Evolutionary conservation across 139 green algal genomes (phyloP).

Genomic region (Chlamydomonas schloesseri): DNA sequence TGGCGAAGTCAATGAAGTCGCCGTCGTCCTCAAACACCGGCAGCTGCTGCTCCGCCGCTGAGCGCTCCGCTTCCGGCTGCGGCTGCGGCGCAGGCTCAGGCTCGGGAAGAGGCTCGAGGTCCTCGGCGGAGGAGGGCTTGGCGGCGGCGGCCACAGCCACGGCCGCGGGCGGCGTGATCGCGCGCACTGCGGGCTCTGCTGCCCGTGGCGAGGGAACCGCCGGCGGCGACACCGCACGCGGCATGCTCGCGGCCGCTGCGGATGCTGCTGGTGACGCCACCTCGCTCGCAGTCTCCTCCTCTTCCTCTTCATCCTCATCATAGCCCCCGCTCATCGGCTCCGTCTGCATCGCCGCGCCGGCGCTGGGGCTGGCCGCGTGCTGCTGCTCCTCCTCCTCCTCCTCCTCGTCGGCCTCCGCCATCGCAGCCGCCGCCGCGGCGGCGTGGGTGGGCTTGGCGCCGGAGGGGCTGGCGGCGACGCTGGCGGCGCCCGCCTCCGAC

Average conservation of each 20-base stretch:
- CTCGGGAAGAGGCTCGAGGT: background rate
- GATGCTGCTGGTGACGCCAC: background rate
- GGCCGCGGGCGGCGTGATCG: background rate
- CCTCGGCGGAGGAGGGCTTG: background rate
- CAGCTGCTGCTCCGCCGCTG: background rate
- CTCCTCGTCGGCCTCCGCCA: background rate
- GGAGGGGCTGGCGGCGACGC: background rate
- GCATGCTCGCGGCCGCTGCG: background rate
- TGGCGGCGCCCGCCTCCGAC: too few relatives aligned
- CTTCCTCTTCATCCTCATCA: background rate
- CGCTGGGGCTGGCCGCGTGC: background rate
- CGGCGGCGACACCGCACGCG: background rate
- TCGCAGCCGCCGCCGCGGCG: background rate
- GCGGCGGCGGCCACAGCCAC: background rate
- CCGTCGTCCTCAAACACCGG: slow-evolving; percentile 32
- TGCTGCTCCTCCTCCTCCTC: background rate
- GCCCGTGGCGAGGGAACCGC: too few relatives aligned
- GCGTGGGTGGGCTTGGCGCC: background rate
- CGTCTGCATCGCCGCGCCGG: background rate
- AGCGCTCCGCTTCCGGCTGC: background rate
- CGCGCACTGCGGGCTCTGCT: background rate
- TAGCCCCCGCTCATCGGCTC: background rate
- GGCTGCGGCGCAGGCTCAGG: background rate
- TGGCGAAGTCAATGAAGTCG: slow-evolving; percentile 44
- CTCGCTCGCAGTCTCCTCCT: background rate